Evolutionary conservation across 2,329 filamentous ascomycete genomes (phyloP), one percentile per base, ranked within the genome.

Genomic region (Lanzia echinophila): DNA sequence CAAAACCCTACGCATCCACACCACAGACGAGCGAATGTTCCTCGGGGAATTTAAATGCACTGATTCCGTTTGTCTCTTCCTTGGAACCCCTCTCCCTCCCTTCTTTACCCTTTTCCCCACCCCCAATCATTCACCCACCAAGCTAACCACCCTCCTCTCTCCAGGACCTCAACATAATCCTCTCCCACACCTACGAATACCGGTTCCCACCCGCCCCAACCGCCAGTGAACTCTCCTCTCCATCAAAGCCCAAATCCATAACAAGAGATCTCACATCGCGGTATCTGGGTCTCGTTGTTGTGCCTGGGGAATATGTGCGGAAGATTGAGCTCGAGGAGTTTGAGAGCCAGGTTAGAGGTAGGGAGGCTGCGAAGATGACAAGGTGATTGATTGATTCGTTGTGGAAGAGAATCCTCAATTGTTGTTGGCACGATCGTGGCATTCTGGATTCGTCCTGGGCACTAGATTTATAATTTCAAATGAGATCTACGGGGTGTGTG

Each of bases 31-130:
- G 15, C 88, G 94, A 56, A 84, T 96, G 69, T 99, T 97, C 70
- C 82, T 90, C 53, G 94, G 94, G 19, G 79, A 84, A 59, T 88
- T 99, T 73, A 96, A 95, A 72, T 99, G 94, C 74, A 96, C 91
- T 31, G 94, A 99, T 74, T 83, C 87, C 56, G 90, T 95, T 73
- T 48, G 80, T 76, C 39, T 48, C 38, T 47, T 50, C 38, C 32
- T 46, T 55, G 28, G 13, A 50, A 31, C 31, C 22, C 46, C 31
- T 34, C 31, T 32, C 39, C 24, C 42, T 20, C 38, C 28, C 42
- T n/a, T 33, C 6, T 22, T 12, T 34, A 15, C 41, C 42, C 13
- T 1, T 50, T 45, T 55, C 28, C 33, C 46, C 44, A 22, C 28
- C 34, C n/a, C 15, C 28, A 33, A 42, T 56, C 28, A 28, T 41